Conservation (phyloP, 2,329 filamentous ascomycete genomes). For the Sarocladium brachiariae region DNA sequence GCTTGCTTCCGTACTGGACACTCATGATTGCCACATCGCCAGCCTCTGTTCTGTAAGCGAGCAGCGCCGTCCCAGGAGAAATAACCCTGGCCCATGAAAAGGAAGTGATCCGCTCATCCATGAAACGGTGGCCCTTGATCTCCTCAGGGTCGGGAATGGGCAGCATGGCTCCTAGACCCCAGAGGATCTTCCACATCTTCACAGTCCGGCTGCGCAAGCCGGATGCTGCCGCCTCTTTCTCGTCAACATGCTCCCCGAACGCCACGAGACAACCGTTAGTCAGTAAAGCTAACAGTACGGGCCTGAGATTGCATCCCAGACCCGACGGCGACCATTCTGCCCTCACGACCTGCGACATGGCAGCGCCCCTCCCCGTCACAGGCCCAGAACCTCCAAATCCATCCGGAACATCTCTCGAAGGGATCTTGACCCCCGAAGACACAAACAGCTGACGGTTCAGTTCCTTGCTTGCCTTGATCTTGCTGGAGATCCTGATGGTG, state of each 20-base stretch:
- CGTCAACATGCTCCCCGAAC: conserved; percentile 40
- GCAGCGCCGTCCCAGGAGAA: conserved; percentile 32
- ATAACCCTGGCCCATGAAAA: conserved; percentile 47
- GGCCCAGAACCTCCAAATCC: conserved; percentile 14
- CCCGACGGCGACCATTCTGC: conserved; percentile 53
- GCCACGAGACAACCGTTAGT: conserved; percentile 43
- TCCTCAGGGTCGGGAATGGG: conserved; percentile 37
- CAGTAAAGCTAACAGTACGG: conserved; percentile 44
- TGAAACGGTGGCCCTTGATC: conserved; percentile 24
- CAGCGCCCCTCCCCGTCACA: conserved; percentile 40
- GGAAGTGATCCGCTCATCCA: conserved; percentile 39
- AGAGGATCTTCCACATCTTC: conserved; percentile 46
- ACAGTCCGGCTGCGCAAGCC: conserved; percentile 32
- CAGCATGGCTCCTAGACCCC: conserved; percentile 47
- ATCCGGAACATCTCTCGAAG: conserved; percentile 12
- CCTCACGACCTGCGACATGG: conserved; percentile 47
- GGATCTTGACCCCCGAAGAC: conserved; percentile 28
- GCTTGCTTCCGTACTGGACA: conserved; percentile 31
- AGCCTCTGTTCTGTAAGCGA: conserved; percentile 46
- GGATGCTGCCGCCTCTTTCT: conserved; percentile 16
- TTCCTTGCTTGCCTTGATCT: conserved; percentile 32
- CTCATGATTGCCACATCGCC: conserved; percentile 44
- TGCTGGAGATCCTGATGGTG: conserved; percentile 24
- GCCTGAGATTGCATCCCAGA: conserved; percentile 46
- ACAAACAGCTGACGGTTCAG: conserved; percentile 40